Conservation (phyloP, 2,329 filamentous ascomycete species). For the Fusarium denticulatum region DNA sequence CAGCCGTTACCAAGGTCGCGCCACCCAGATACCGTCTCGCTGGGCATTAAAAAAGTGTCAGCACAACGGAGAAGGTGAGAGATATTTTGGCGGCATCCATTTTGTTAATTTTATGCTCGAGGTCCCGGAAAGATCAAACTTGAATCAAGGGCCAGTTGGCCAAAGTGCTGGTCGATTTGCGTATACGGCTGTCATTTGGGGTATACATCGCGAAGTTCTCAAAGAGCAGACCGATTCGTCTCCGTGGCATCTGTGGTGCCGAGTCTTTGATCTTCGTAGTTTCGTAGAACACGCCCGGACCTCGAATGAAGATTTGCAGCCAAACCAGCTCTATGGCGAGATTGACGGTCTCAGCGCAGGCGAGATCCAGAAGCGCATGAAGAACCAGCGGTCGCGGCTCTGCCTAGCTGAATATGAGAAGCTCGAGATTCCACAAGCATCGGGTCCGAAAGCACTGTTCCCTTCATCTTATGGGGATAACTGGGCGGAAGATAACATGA, state of each 20-base stretch:
- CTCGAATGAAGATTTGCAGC: background rate
- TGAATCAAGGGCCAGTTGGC: background rate
- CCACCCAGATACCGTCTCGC: constrained; percentile 27
- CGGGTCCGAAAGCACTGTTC: constrained; percentile 21
- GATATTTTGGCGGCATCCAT: constrained; percentile 37
- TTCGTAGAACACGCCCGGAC: constrained; percentile 16
- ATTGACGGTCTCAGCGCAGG: background rate
- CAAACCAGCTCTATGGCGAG: constrained; percentile 15
- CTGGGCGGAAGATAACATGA: constrained; percentile 19
- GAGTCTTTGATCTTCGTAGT: constrained; percentile 21
- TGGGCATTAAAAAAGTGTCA: constrained; percentile 32
- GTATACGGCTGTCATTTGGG: constrained; percentile 33
- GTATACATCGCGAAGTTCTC: constrained; percentile 14
- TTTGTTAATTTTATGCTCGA: constrained; percentile 22
- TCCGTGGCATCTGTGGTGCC: constrained; percentile 32
- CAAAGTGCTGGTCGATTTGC: background rate
- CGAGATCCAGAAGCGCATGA: constrained; percentile 25
- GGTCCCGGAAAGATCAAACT: no score
- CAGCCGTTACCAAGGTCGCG: constrained; percentile 20
- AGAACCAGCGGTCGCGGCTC: constrained; percentile 20
- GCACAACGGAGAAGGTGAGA: background rate
- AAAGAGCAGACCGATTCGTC: background rate
- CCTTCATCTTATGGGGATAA: background rate
- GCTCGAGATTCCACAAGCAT: background rate
- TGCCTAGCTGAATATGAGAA: background rate